These are phyloP conservation scores for Mycena kentingensis DNA, from an alignment of 768 basidiomycete genomes.

Conservation along the genomic window DNA sequence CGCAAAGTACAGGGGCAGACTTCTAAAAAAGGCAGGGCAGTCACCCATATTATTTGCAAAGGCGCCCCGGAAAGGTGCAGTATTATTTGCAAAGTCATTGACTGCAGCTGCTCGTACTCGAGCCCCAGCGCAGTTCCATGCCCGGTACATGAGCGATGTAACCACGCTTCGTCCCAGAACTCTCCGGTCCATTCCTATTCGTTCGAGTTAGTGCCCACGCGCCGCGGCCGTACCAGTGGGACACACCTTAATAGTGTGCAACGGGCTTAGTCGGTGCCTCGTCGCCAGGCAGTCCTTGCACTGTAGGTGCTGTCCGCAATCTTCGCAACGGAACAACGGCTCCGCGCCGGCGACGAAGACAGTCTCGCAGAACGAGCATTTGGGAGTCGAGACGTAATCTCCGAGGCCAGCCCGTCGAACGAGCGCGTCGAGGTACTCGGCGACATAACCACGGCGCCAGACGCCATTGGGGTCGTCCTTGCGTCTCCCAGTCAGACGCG, in stretches of 20 bases:
- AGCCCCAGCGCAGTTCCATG: neutral
- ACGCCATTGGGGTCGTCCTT: neutral
- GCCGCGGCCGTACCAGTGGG: too few relatives aligned
- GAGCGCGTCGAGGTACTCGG: neutral
- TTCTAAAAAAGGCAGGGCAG: too few relatives aligned
- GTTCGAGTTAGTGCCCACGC: too few relatives aligned
- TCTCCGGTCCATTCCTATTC: slow-evolving; percentile 17
- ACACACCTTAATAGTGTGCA: slow-evolving; percentile 2
- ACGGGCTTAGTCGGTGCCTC: neutral
- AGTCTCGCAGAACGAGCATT: neutral
- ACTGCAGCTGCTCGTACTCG: too few relatives aligned
- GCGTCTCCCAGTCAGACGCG: too few relatives aligned
- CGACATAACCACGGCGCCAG: neutral
- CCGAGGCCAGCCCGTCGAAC: neutral
- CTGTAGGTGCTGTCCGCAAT: slow-evolving; percentile 8
- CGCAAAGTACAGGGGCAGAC: too few relatives aligned
- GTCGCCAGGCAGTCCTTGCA: slow-evolving; percentile 3
- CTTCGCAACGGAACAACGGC: slow-evolving; percentile 4
- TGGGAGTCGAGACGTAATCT: neutral
- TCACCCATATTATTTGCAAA: too few relatives aligned
- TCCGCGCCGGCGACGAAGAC: neutral
- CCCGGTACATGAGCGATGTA: neutral
- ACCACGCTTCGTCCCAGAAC: slow-evolving; percentile 7
- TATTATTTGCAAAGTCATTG: too few relatives aligned
- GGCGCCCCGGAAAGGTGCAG: too few relatives aligned